Evolutionary conservation across 768 basidiomycete species (phyloP), one percentile per base, ranked within the genome.

Genomic region (Mycena capillaripes): DNA sequence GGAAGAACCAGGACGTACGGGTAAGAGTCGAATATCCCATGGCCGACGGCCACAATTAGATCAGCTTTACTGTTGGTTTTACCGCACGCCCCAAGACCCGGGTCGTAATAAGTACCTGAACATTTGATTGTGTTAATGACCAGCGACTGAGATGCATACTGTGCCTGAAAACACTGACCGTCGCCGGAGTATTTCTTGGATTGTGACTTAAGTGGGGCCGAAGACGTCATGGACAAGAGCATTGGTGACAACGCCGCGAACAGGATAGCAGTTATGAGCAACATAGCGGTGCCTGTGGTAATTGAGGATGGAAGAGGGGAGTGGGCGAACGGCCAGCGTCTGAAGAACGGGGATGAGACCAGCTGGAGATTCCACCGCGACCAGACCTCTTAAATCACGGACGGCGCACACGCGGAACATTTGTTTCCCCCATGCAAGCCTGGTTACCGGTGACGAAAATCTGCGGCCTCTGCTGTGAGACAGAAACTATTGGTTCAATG

Each of bases 61-160:
- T 79, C 68, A 19, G 50, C 5, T 10, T 2, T 44, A 17, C 11
- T 66, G 70, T 78, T 79, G 17, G 73, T 76, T 21, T 62, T 50
- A 3, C 78, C 79, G 61, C 78, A 79, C 0, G 78, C 78, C 19
- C 78, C 79, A 17, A 78, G 72, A 16, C 77, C 79, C 17, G 74
- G 65, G 10, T 25, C 65, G 73, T 74, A 77, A 48, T n/a, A 57
- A 75, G 76, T 76, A 14, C 73, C 75, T 70, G 48, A 12, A n/a
- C n/a, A n/a, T n/a, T n/a, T n/a, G n/a, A n/a, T n/a, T n/a, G n/a
- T n/a, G n/a, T n/a, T n/a, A n/a, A n/a, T n/a, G 27, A 25, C 44
- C 11, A 40, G 60, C 57, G 9, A 32, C 5, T 40, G 4, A 42
- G 8, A 50, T 38, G n/a, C n/a, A n/a, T n/a, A n/a, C n/a, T n/a